phyloP scores from a whole-genome alignment of 345 rosid species.

The Draba incana region DNA sequence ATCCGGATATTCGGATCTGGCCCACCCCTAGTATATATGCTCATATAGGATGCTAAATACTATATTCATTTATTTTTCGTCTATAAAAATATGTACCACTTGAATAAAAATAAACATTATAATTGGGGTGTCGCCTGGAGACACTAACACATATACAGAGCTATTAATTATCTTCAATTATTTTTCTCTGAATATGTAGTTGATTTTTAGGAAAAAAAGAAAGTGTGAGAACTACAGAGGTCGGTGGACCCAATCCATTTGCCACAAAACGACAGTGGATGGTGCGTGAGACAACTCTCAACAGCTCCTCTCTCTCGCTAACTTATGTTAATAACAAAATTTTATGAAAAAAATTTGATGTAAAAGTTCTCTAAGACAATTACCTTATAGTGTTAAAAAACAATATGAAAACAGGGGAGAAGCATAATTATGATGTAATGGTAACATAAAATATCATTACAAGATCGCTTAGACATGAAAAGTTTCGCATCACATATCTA shows the following conservation, averaged over 20 bases:
- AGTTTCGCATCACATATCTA: constrained; percentile 17
- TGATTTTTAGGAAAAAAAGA: constrained; percentile 26
- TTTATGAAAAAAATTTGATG: not conserved
- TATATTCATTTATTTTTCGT: not conserved
- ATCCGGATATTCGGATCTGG: too few species aligned
- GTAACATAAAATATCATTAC: constrained; percentile 12
- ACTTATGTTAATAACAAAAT: constrained; percentile 35
- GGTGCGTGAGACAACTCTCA: constrained; percentile 71
- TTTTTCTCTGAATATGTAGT: constrained; percentile 13
- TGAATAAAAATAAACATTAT: constrained; percentile 6
- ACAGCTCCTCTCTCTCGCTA: constrained; percentile 49
- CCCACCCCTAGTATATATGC: not conserved
- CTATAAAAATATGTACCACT: not conserved
- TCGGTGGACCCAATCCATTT: constrained; percentile 86
- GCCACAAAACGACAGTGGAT: constrained; percentile 62
- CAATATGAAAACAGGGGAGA: not conserved
- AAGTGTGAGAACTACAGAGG: constrained; percentile 52
- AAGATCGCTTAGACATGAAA: constrained; percentile 6
- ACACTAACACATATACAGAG: constrained; percentile 51
- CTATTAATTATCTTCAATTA: constrained; percentile 11
- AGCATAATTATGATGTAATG: not conserved
- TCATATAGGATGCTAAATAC: constrained; percentile 30
- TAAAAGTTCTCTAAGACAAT: constrained; percentile 8
- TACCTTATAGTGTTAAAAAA: not conserved
- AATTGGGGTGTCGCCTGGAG: constrained; percentile 56